Evolutionary conservation across 129 eudicot species (phyloP), one percentile per base, ranked within the genome.

Genomic region (Centaurea solstitialis): DNA sequence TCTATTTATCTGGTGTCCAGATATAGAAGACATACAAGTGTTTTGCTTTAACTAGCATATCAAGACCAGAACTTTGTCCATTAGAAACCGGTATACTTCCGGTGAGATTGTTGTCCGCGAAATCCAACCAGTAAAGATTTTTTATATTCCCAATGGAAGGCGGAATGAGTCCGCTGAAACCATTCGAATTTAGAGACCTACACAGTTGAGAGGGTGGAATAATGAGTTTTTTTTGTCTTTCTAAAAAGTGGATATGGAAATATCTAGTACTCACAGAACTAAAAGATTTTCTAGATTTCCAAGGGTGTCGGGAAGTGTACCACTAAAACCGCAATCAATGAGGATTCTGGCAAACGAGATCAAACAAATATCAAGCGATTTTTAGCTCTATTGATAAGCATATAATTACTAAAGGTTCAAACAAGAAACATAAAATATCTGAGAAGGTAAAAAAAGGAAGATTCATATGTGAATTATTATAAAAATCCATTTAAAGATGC

Each of bases 51-150:
- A 80, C 24, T 74, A 95, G 91, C 93, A 85, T 76, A 80, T 95
- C 99, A 79, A 95, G 95, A 73, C 99, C 99, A 66, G 94, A 90
- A 13, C n/a, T n/a, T 38, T 9, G 65, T 59, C 85, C 92, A 76
- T 22, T 76, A 50, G 99, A 95, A 85, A 95, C 97, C 1, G 99
- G 99, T 81, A 95, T 85, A 0, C 75, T 22, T 81, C 99, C 99
- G 11, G 81, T 74, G 75, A 95, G 95, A 72, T 57, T 70, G 79
- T 95, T 95, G 76, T 92, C 94, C 17, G 97, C 97, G 43, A 94
- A 72, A 84, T 95, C 99, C 79, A 95, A 88, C 99, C 97, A 95
- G 83, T 89, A 86, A 68, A 95, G 94, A 57, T 88, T 86, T 65
- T 59, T 4, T 5, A 95, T 75, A 15, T 86, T 88, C 69, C 99